Conservation (phyloP, 371 early-diverging fungal species). For the Zychaea mexicana region DNA sequence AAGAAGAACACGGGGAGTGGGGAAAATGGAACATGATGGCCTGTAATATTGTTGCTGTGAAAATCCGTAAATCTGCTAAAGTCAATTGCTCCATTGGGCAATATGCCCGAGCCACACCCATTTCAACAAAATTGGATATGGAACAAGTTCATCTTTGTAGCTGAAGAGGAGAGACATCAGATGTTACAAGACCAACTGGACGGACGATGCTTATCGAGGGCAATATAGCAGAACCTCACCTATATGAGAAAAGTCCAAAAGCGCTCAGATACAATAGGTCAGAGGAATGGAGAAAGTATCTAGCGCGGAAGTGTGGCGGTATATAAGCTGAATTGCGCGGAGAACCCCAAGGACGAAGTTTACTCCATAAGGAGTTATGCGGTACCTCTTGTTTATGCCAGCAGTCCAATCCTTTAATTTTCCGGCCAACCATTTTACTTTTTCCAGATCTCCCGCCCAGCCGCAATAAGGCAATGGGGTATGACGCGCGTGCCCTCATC, state of each 20-base stretch:
- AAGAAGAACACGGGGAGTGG: too few relatives aligned
- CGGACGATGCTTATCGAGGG: too few relatives aligned
- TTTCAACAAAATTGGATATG: too few relatives aligned
- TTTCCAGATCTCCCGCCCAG: background rate
- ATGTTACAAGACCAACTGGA: background rate
- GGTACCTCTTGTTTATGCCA: slow-evolving; percentile 3
- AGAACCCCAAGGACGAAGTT: background rate
- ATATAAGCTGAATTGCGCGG: background rate
- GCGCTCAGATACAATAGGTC: too few relatives aligned
- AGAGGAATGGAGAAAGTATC: background rate
- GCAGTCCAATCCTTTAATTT: background rate
- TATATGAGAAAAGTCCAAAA: background rate
- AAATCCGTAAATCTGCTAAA: background rate
- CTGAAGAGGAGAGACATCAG: background rate
- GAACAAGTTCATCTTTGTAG: background rate
- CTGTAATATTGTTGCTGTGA: background rate
- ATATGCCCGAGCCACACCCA: background rate
- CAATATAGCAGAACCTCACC: too few relatives aligned
- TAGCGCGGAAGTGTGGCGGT: too few relatives aligned
- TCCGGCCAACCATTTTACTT: background rate
- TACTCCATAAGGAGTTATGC: background rate
- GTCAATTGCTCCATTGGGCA: slow-evolving; percentile 2
- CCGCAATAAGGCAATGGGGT: background rate
- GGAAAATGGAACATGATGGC: background rate
- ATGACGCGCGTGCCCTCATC: background rate